These are phyloP conservation scores for Rhodotorula sp. DNA, from an alignment of 1,284 basidiomycete species.

Conservation along the genomic window DNA sequence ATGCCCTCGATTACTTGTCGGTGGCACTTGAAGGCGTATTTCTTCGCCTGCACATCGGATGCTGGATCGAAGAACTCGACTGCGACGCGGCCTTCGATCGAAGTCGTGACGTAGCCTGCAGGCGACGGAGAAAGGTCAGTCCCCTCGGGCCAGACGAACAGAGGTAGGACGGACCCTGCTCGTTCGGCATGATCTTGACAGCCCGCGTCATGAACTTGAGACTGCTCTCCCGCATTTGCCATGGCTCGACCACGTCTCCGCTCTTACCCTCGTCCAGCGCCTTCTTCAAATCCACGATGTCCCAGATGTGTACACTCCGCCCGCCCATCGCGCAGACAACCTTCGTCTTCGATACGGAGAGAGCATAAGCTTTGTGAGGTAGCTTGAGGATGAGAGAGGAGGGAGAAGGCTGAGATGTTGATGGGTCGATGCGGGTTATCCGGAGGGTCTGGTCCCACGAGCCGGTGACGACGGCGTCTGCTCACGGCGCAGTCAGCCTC, in stretches of 20 bases:
- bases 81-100: constrained; percentile 92
- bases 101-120: constrained; percentile 87
- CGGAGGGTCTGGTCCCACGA: constrained; percentile 87
- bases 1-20: constrained; percentile 81
- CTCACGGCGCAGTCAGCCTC: no score
- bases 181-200: constrained; percentile 85
- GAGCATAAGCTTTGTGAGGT: constrained; percentile 78
- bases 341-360: constrained; percentile 68
- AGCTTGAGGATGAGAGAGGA: constrained; percentile 56
- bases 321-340: constrained; percentile 89
- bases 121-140: background rate
- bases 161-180: constrained; percentile 64
- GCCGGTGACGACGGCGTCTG: constrained; percentile 73
- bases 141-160: background rate
- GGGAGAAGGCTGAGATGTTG: constrained; percentile 46
- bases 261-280: constrained; percentile 23
- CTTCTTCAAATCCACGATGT: constrained; percentile 64
- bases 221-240: constrained; percentile 82
- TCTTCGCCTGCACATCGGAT: constrained; percentile 72
- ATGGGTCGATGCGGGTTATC: constrained; percentile 60
- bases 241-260: constrained; percentile 51
- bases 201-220: constrained; percentile 93
- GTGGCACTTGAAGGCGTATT: constrained; percentile 99
- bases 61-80: constrained; percentile 94
- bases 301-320: constrained; percentile 81